Evolutionary conservation across 805 yeast genomes (phyloP).

Genomic region (Grigorovia jiainica): DNA sequence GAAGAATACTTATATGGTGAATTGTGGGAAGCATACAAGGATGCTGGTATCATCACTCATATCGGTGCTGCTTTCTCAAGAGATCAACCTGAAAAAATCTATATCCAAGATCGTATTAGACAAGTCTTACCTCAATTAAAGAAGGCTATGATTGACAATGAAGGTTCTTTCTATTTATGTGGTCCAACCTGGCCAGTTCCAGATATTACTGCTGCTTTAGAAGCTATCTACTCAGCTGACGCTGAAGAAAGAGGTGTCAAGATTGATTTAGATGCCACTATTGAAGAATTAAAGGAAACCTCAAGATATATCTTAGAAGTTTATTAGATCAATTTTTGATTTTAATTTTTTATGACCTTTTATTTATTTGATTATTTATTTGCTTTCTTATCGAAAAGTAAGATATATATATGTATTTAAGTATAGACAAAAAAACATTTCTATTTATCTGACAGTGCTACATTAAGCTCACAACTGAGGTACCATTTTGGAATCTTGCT

Average conservation of each 20-base stretch:
- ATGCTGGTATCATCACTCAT: constrained; percentile 85
- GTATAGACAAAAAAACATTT: neutral
- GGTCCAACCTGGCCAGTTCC: constrained; percentile 99
- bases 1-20: constrained; percentile 96
- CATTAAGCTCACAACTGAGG: constrained; percentile 78
- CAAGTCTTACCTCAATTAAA: constrained; percentile 64
- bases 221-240: constrained; percentile 66
- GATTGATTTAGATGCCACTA: constrained; percentile 66
- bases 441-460: constrained; percentile 17
- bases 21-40: constrained; percentile 92
- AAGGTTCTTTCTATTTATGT: constrained; percentile 91
- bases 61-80: constrained; percentile 97
- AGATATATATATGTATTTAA: neutral
- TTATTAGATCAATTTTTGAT: constrained; percentile 37
- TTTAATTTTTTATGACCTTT: neutral
- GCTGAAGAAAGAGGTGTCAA: constrained; percentile 58
- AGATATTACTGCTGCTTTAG: constrained; percentile 82
- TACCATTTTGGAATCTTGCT: constrained; percentile 93
- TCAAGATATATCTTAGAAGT: constrained; percentile 92
- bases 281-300: constrained; percentile 87
- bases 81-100: constrained; percentile 90
- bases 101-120: constrained; percentile 88
- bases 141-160: constrained; percentile 64
- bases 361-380: neutral
- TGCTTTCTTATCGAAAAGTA: neutral